Conservation (phyloP, 2,329 filamentous ascomycete genomes). For the Fusarium robinianum region DNA sequence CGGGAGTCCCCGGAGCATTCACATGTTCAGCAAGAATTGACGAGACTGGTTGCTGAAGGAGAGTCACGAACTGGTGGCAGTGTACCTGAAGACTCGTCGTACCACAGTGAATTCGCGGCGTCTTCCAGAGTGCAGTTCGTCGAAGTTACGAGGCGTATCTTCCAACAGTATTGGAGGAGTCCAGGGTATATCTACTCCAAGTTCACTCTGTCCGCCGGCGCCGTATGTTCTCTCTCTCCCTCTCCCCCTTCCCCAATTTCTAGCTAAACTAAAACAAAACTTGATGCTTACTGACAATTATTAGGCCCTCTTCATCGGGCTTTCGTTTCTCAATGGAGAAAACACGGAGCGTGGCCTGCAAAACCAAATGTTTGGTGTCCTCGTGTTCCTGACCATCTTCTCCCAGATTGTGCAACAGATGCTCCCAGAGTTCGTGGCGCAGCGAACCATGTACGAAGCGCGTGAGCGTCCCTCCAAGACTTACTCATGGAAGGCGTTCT, state of each 20-base stretch:
- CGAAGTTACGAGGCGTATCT: slow-evolving; percentile 44
- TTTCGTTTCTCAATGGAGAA: slow-evolving; percentile 66
- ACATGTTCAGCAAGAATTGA: slow-evolving; percentile 43
- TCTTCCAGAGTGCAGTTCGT: slow-evolving; percentile 38
- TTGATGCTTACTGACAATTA: slow-evolving; percentile 5
- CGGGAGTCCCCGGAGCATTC: slow-evolving; percentile 39
- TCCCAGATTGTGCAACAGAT: slow-evolving; percentile 67
- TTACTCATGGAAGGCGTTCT: slow-evolving; percentile 71
- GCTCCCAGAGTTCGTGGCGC: slow-evolving; percentile 71
- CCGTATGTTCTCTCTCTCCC: slow-evolving; percentile 35
- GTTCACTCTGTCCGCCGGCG: slow-evolving; percentile 36
- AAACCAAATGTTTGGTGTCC: slow-evolving; percentile 73
- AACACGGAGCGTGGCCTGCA: slow-evolving; percentile 68
- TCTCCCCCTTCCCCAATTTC: rapidly evolving
- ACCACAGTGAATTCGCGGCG: slow-evolving; percentile 42
- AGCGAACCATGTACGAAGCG: slow-evolving; percentile 71
- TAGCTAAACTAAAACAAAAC: too few species aligned
- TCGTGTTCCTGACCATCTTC: slow-evolving; percentile 74
- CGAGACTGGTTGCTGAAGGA: slow-evolving; percentile 10
- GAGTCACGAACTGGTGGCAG: not conserved
- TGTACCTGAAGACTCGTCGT: not conserved
- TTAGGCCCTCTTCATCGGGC: slow-evolving; percentile 65
- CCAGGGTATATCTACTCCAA: slow-evolving; percentile 69
- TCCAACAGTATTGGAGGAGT: slow-evolving; percentile 43
- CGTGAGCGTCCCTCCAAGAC: slow-evolving; percentile 69